phyloP scores from a whole-genome alignment of 2,329 filamentous ascomycete species.

The Cordyceps javanica region DNA sequence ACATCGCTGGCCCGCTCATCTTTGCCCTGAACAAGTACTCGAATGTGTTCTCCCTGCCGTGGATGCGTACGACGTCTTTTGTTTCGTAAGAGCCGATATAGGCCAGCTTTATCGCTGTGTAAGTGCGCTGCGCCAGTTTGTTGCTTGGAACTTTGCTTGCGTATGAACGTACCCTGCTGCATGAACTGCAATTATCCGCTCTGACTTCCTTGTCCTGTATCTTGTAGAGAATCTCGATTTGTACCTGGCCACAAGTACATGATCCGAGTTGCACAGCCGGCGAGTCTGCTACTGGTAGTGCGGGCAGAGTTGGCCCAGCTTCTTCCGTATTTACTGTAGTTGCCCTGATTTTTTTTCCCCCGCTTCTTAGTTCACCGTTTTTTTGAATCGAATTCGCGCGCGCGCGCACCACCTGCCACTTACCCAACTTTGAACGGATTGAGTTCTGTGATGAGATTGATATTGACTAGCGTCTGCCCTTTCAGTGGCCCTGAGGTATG shows the following conservation, averaged over 20 bases:
- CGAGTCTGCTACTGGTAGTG: not conserved
- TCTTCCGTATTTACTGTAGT: not conserved
- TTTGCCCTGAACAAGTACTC: conserved; percentile 21
- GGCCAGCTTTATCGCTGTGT: conserved; percentile 17
- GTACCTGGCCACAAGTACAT: conserved; percentile 24
- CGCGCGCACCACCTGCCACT: not conserved
- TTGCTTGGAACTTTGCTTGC: too few relatives aligned
- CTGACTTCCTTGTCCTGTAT: conserved; percentile 35
- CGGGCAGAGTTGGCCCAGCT: not conserved
- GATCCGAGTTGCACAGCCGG: conserved; percentile 17
- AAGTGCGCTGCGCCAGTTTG: too few relatives aligned
- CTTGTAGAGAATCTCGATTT: conserved; percentile 17
- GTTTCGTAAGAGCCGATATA: conserved; percentile 24
- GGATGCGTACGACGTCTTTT: conserved; percentile 22
- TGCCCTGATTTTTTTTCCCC: not conserved
- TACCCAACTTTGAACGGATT: conserved; percentile 22
- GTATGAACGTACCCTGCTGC: conserved; percentile 20
- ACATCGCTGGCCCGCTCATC: conserved; percentile 19
- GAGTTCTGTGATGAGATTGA: conserved; percentile 19
- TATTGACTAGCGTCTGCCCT: conserved; percentile 20
- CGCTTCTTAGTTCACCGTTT: too few relatives aligned
- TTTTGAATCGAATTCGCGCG: too few relatives aligned
- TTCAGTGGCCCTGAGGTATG: conserved; percentile 19
- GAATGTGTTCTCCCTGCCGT: conserved; percentile 20
- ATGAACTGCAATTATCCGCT: conserved; percentile 32